Base-by-base conservation (phyloP, 305 asterid genomes). In the Fraxinus ornus region DNA sequence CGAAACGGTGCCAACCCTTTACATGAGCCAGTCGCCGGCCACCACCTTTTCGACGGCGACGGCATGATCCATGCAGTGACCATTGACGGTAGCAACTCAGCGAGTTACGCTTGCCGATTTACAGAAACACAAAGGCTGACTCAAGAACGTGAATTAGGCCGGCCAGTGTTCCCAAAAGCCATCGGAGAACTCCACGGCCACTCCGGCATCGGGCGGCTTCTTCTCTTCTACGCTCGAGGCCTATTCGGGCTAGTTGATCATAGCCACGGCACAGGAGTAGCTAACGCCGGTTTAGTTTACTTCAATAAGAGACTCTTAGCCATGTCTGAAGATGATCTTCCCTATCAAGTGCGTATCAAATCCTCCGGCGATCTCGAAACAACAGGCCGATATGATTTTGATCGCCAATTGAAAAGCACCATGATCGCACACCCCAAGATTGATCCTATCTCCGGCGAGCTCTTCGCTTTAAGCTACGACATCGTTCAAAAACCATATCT, bases 341-440 rank as follows among this genome's bases (percentile, higher is more conserved):
- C 97, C 0, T 92, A 92, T 78, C 90, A 92, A 10, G 87, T 92
- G 3, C 49, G 83, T 2, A 36, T 92, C 1, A 82, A 77, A 0
- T 41, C 80, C 12, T 35, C 91, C 17, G 93, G 97, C 28, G 97
- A 92, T 49, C 85, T 92, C 17, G 83, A 86, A 30, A 92, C 94
- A 0, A 57, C 85, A 17, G 97, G 91, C 7, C 80, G 97, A 22
- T 91, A 82, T 78, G 81, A 89, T 57, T 92, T 90, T 83, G 81
- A 70, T 0, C 86, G 68, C n/a, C 91, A 91, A 49, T 71, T 91
- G 87, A 66, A 22, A 4, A 82, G 80, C 71, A 82, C 92, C 24
- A 92, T 92, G 97, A 92, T 92, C 3, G 97, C 97, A 1, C 97
- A 92, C 87, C 97, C 97, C 7, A 92, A 92, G 81, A 82, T 91